Evolutionary conservation across 1,139 yeast species (phyloP).

Genomic region (Komagataea norvegica): DNA sequence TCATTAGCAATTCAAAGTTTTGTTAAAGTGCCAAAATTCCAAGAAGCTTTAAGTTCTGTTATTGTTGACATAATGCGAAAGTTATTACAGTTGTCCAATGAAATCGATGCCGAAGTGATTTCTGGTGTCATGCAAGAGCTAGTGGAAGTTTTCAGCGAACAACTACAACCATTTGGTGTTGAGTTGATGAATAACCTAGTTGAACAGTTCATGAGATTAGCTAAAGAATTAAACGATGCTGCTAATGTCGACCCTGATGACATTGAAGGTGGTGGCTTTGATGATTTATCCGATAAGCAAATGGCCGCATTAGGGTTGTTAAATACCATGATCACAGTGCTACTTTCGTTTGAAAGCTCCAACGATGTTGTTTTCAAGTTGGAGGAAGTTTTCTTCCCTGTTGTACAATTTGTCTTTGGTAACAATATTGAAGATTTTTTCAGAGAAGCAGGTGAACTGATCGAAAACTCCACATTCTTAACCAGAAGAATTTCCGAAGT

Average conservation of each 20-base stretch:
- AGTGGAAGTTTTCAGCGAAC: constrained; percentile 83
- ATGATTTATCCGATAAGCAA: constrained; percentile 67
- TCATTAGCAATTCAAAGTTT: constrained; percentile 84
- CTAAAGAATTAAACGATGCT: constrained; percentile 64
- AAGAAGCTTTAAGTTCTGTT: constrained; percentile 58
- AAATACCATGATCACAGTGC: constrained; percentile 83
- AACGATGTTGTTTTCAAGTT: constrained; percentile 59
- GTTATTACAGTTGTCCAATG: constrained; percentile 68
- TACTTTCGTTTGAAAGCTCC: constrained; percentile 81
- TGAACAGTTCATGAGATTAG: constrained; percentile 73
- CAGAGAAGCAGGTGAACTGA: constrained; percentile 76
- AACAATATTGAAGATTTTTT: constrained; percentile 72
- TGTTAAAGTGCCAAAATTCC: constrained; percentile 59
- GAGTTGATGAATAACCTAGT: constrained; percentile 77
- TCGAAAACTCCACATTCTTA: constrained; percentile 81
- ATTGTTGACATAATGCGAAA: constrained; percentile 83
- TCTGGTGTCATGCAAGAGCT: constrained; percentile 94
- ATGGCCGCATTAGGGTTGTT: constrained; percentile 85
- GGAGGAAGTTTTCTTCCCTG: constrained; percentile 73
- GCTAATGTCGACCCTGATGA: constrained; percentile 47
- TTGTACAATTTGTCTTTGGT: constrained; percentile 59
- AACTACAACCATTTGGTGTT: constrained; percentile 89
- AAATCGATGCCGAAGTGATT: constrained; percentile 81
- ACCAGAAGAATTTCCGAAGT: constrained; percentile 64
- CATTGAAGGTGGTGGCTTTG: constrained; percentile 36